Evolutionary conservation across 768 basidiomycete genomes (phyloP).

Genomic region (Auriscalpium microsporum): DNA sequence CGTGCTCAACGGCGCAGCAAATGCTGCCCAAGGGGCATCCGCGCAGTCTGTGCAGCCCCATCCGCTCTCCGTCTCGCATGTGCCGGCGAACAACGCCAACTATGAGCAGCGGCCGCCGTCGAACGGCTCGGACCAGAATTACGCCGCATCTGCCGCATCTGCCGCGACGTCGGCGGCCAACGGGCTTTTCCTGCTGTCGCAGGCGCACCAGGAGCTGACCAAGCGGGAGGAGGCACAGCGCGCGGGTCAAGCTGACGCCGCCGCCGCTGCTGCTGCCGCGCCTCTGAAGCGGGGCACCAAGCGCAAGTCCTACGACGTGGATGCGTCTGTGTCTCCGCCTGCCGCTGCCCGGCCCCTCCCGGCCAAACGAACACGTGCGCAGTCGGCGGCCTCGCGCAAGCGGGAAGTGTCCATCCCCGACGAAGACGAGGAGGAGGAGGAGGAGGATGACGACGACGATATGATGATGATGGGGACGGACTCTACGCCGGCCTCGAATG

Average conservation of each 20-base stretch:
- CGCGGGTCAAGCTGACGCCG: slow-evolving; percentile 27
- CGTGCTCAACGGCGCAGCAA: slow-evolving; percentile 55
- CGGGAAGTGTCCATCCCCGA: slow-evolving; percentile 20
- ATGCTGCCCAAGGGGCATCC: slow-evolving; percentile 56
- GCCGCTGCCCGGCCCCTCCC: slow-evolving; percentile 6
- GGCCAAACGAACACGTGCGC: slow-evolving; percentile 31
- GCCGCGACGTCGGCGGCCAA: slow-evolving; percentile 74
- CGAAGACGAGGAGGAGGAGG: slow-evolving; percentile 24
- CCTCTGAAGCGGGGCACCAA: slow-evolving; percentile 52
- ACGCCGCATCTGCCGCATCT: slow-evolving; percentile 36
- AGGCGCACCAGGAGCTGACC: slow-evolving; percentile 93
- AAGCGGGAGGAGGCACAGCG: slow-evolving; percentile 87
- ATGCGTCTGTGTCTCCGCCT: slow-evolving; percentile 21
- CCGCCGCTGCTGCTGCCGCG: slow-evolving; percentile 18
- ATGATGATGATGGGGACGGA: slow-evolving; percentile 12
- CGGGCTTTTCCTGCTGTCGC: slow-evolving; percentile 86
- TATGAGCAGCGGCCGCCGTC: slow-evolving; percentile 7
- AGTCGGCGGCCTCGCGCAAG: slow-evolving; percentile 13
- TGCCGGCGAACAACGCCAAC: slow-evolving; percentile 12
- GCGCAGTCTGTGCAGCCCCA: slow-evolving; percentile 34
- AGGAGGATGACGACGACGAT: slow-evolving; percentile 27
- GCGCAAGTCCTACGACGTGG: slow-evolving; percentile 54
- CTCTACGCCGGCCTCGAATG: not conserved
- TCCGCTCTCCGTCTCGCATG: slow-evolving; percentile 28
- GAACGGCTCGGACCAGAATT: slow-evolving; percentile 14